A percentile compares a stretch with the other conserved stretches of the same genome.
Evolutionary conservation across 2,329 filamentous ascomycete genomes (phyloP).

Genomic region (Cercospora sp.): DNA sequence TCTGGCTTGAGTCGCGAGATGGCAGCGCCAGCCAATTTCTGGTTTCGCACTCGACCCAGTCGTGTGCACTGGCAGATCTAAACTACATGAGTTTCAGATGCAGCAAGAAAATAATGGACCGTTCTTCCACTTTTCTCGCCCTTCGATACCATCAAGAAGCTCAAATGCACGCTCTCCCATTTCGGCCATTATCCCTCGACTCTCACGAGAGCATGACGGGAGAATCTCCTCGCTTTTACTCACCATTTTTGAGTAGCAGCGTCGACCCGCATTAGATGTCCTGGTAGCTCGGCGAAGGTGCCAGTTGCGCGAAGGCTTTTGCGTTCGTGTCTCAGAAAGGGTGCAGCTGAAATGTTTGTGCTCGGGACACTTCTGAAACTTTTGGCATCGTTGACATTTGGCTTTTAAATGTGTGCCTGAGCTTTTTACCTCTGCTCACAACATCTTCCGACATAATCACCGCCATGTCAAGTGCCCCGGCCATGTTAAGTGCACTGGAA

Average conservation of each 20-base stretch:
- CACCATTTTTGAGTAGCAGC: neutral
- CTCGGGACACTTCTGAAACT: neutral
- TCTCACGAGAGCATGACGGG: neutral
- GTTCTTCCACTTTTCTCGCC: neutral
- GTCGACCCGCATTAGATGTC: neutral
- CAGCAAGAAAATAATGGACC: neutral
- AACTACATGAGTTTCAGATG: neutral
- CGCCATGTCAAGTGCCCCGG: too few species aligned
- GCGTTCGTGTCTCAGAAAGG: neutral
- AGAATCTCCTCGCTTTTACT: neutral
- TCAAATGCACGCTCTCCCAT: neutral
- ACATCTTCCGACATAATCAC: neutral
- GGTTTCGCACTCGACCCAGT: neutral
- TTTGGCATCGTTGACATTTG: neutral
- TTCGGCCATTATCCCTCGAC: neutral
- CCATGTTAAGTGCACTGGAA: neutral
- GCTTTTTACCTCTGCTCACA: neutral
- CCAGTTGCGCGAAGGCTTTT: neutral
- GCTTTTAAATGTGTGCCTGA: neutral
- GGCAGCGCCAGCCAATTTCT: neutral
- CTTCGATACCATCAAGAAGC: neutral
- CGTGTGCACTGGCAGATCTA: neutral
- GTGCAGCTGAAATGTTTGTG: neutral
- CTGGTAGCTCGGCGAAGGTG: neutral
- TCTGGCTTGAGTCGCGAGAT: neutral